A percentile compares a stretch with the other conserved stretches of the same genome.
phyloP scores from a whole-genome alignment of 2,329 filamentous ascomycete species.

The Sporothrix sp. region DNA sequence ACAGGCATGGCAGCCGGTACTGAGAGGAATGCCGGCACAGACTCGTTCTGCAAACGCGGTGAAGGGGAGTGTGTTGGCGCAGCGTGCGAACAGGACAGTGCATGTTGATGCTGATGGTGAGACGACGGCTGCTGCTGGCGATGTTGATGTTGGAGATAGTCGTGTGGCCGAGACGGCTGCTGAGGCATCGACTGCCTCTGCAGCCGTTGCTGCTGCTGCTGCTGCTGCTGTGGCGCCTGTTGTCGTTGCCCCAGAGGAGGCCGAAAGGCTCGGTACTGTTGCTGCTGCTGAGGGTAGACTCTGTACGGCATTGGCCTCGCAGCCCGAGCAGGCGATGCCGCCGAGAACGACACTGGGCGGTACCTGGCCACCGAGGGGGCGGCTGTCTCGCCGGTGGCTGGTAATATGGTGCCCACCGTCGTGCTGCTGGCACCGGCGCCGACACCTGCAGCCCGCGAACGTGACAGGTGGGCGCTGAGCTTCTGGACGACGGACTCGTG shows the following conservation, averaged over 20 bases:
- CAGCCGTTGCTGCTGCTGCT: neutral
- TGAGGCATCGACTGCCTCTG: neutral
- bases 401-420: too few species aligned
- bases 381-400: too few species aligned
- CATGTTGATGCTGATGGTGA: neutral
- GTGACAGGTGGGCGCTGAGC: neutral
- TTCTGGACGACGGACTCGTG: constrained; percentile 58
- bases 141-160: too few species aligned
- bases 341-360: too few species aligned
- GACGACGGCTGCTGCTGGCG: neutral
- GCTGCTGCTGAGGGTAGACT: neutral
- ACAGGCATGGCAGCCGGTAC: neutral
- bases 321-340: too few species aligned
- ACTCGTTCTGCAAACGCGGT: too few species aligned
- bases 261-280: neutral
- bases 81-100: neutral
- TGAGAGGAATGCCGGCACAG: neutral
- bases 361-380: too few species aligned
- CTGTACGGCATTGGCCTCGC: too few species aligned
- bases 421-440: too few species aligned
- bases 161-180: neutral
- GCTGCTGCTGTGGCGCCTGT: neutral
- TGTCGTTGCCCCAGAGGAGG: neutral
- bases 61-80: neutral
- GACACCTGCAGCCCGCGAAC: too few species aligned